Percentiles rank a stretch among this genome's conserved stretches.
phyloP scores from a whole-genome alignment of 768 basidiomycete species.

The Lenzites betulinus region DNA sequence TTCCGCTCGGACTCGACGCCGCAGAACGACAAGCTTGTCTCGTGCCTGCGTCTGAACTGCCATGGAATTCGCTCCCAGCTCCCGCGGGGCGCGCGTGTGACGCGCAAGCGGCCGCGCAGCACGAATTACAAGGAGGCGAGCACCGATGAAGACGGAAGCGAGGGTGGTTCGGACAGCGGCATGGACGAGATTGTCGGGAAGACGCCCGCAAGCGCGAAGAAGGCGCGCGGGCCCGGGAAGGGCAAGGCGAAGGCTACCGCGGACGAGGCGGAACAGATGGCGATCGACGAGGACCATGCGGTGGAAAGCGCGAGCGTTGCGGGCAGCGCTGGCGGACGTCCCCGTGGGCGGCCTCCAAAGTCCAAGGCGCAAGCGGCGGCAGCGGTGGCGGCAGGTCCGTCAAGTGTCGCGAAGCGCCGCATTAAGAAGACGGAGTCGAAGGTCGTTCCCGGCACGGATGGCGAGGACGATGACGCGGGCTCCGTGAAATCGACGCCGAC shows the following conservation, averaged over 20 bases:
- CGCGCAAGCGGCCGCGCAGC: slow-evolving; percentile 33
- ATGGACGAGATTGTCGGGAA: slow-evolving; percentile 34
- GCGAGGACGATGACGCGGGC: slow-evolving; percentile 19
- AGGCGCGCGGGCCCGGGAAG: slow-evolving; percentile 16
- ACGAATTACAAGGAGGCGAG: slow-evolving; percentile 27
- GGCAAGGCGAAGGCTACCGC: slow-evolving; percentile 22
- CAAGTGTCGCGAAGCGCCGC: slow-evolving; percentile 16
- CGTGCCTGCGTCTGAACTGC: slow-evolving; percentile 61
- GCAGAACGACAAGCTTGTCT: slow-evolving; percentile 64
- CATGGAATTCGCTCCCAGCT: slow-evolving; percentile 39
- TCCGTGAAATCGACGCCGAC: slow-evolving; percentile 19
- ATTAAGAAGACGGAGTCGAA: slow-evolving; percentile 9
- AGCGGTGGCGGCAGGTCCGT: neutral
- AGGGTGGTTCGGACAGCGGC: slow-evolving; percentile 34
- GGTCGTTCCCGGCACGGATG: slow-evolving; percentile 19
- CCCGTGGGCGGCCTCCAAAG: slow-evolving; percentile 22
- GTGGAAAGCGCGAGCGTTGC: slow-evolving; percentile 24
- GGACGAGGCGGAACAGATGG: slow-evolving; percentile 27
- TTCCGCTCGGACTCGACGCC: slow-evolving; percentile 76
- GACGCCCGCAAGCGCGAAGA: slow-evolving; percentile 16
- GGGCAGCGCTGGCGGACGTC: slow-evolving; percentile 18
- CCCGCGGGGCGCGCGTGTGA: slow-evolving; percentile 24
- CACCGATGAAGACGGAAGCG: slow-evolving; percentile 30
- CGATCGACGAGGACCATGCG: slow-evolving; percentile 25
- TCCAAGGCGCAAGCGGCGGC: slow-evolving; percentile 9